A percentile compares a stretch with the other conserved stretches of the same genome.
Conservation (phyloP, 768 basidiomycete species). For the Boletus huronensis region DNA sequence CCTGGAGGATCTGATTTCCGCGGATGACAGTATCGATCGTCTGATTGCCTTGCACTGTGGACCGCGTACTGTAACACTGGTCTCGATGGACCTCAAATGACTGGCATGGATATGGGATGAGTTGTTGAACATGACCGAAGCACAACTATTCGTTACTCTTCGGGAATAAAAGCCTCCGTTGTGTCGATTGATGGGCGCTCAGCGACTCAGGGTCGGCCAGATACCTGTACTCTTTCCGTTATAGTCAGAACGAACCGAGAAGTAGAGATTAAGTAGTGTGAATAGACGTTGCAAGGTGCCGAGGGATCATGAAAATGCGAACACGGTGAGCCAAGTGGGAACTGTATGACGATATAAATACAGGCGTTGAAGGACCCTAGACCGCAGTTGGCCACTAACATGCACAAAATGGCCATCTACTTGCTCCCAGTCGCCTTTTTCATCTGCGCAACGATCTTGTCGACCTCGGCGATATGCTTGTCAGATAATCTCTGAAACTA, state of each 20-base stretch:
- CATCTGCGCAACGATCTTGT: constrained; percentile 57
- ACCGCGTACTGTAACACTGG: background rate
- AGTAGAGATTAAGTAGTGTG: too few relatives aligned
- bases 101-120: background rate
- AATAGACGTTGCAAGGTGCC: too few relatives aligned
- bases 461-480: constrained; percentile 58
- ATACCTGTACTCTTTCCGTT: too few relatives aligned
- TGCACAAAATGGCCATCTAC: constrained; percentile 9
- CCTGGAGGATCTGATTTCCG: constrained; percentile 8
- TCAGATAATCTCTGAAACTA: constrained; percentile 78
- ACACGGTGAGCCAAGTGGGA: background rate
- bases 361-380: background rate
- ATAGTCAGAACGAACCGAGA: too few relatives aligned
- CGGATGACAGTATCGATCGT: constrained; percentile 1
- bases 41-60: constrained; percentile 11
- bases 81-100: constrained; percentile 15
- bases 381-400: background rate
- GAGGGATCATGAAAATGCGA: constrained; percentile 3
- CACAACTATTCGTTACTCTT: too few relatives aligned
- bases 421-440: constrained; percentile 51
- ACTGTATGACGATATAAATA: background rate
- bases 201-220: too few relatives aligned
- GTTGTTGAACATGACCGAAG: background rate
- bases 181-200: too few relatives aligned
- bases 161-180: too few relatives aligned